These are phyloP conservation scores for Quercus suber DNA, from an alignment of 306 rosid genomes.

Conservation along the genomic window DNA sequence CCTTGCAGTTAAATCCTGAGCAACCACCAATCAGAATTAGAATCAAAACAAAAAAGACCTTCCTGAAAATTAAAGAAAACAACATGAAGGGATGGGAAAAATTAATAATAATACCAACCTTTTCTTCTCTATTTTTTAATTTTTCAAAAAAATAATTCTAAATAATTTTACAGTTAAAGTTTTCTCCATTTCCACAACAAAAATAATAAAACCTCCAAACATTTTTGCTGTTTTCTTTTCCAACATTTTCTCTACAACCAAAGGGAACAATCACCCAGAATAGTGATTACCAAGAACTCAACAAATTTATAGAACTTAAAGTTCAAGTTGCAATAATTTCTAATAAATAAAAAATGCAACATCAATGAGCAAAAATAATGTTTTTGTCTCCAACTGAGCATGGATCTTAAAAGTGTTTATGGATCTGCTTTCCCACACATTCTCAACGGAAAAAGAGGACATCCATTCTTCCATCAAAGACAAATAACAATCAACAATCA, in stretches of 20 bases:
- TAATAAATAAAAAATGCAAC: background rate
- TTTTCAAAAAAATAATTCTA: background rate
- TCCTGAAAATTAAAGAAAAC: background rate
- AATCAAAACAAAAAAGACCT: constrained; percentile 9
- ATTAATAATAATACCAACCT: background rate
- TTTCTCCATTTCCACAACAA: background rate
- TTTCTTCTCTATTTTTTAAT: background rate
- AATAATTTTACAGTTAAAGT: background rate
- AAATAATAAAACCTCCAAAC: background rate
- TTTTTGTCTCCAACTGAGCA: background rate
- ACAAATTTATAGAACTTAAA: background rate
- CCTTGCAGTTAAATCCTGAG: constrained; percentile 38
- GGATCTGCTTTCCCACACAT: background rate
- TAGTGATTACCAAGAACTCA: background rate
- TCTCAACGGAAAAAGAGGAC: background rate
- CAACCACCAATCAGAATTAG: constrained; percentile 21
- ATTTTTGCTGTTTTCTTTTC: background rate
- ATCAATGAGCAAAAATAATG: background rate
- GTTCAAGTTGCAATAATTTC: background rate
- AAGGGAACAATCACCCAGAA: background rate
- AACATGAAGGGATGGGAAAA: background rate
- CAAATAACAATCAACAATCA: background rate
- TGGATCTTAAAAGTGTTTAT: background rate
- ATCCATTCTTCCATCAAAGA: background rate
- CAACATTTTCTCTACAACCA: background rate